These are phyloP conservation scores for Candida insectorum DNA, from an alignment of 805 yeast species.

Conservation along the genomic window DNA sequence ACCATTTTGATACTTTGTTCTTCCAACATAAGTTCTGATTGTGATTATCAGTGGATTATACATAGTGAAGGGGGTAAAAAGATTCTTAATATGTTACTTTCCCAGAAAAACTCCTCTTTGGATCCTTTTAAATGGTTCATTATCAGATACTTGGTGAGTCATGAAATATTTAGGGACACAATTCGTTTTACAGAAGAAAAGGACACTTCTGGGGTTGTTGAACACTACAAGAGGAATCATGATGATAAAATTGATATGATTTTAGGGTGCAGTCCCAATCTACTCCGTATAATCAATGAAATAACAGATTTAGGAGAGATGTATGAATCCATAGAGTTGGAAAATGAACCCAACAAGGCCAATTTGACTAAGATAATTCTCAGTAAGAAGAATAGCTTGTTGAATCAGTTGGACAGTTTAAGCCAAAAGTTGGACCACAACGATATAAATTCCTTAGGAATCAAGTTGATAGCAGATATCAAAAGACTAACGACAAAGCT, in stretches of 20 bases:
- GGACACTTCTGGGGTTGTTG: constrained; percentile 14
- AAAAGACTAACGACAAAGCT: constrained; percentile 31
- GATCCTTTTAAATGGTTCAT: constrained; percentile 32
- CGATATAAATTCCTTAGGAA: constrained; percentile 2
- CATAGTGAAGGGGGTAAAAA: constrained; percentile 36
- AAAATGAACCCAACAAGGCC: constrained; percentile 15
- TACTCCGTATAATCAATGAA: constrained; percentile 32
- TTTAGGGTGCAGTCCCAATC: constrained; percentile 38
- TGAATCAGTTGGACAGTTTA: constrained; percentile 16
- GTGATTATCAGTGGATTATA: constrained; percentile 36
- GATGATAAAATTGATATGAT: constrained; percentile 36
- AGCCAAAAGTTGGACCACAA: constrained; percentile 6
- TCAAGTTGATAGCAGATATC: constrained; percentile 31
- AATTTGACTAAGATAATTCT: constrained; percentile 22
- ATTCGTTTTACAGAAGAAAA: constrained; percentile 27
- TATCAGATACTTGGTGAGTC: constrained; percentile 35
- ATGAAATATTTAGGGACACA: constrained; percentile 44
- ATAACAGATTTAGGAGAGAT: constrained; percentile 34
- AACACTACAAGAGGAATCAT: constrained; percentile 25
- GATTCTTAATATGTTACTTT: constrained; percentile 15
- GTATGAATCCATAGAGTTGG: constrained; percentile 26
- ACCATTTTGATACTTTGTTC: constrained; percentile 38
- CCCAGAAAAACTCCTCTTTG: not conserved
- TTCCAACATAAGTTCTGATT: constrained; percentile 38
- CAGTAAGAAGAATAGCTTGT: constrained; percentile 19